Evolutionary conservation across 2,329 filamentous ascomycete genomes (phyloP).

Genomic region (Colletotrichum sp.): DNA sequence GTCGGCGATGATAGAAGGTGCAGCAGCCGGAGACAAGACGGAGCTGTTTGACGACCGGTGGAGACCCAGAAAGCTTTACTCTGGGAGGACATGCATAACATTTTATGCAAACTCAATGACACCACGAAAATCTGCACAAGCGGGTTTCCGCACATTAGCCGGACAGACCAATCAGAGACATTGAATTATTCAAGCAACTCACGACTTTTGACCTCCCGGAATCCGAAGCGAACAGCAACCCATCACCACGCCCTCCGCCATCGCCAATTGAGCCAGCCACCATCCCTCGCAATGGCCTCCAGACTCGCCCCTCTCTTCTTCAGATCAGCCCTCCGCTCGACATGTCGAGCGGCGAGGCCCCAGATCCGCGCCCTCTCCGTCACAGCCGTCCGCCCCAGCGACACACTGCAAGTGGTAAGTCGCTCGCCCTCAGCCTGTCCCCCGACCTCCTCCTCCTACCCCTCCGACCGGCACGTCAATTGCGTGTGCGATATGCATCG

Average conservation of each 20-base stretch:
- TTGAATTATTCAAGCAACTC: constrained; percentile 24
- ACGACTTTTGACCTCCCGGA: constrained; percentile 25
- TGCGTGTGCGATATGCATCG: not conserved
- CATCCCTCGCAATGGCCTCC: constrained; percentile 71
- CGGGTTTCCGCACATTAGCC: not conserved
- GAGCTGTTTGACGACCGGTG: not conserved
- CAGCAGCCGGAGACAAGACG: not conserved
- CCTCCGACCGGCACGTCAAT: not conserved
- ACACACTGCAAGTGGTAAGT: constrained; percentile 73
- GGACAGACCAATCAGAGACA: constrained; percentile 14
- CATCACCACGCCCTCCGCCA: constrained; percentile 4
- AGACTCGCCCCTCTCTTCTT: constrained; percentile 78
- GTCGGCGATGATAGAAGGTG: not conserved
- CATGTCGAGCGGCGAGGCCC: constrained; percentile 62
- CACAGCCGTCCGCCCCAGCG: constrained; percentile 72
- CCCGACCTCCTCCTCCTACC: not conserved
- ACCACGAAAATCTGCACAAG: not conserved
- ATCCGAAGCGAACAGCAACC: constrained; percentile 11
- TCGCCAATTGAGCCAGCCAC: constrained; percentile 30
- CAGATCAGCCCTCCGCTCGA: constrained; percentile 71
- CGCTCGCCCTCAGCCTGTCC: constrained; percentile 14
- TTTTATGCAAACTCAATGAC: constrained; percentile 5
- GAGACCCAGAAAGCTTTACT: not conserved
- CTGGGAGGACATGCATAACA: not conserved
- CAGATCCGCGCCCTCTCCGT: constrained; percentile 77